Percentiles rank a stretch among this genome's conserved stretches.
These are phyloP conservation scores for Cetraspora pellucida DNA, from an alignment of 192 early-diverging fungal genomes.

Conservation along the genomic window DNA sequence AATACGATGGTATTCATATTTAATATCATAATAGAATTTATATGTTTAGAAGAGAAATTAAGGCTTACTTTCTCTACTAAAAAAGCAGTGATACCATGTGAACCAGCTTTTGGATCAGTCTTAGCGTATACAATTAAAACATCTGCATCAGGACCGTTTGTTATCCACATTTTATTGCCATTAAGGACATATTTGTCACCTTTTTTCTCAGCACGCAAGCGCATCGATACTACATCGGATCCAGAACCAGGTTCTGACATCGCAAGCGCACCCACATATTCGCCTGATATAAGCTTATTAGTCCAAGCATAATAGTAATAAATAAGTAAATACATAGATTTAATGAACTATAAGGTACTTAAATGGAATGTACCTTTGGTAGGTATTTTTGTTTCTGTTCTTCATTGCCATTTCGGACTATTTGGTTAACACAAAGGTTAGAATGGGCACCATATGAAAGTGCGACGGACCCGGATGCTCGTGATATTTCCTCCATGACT, in stretches of 20 bases:
- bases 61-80: constrained; percentile 74
- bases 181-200: constrained; percentile 85
- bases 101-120: constrained; percentile 75
- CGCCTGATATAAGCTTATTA: constrained; percentile 75
- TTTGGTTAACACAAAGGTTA: constrained; percentile 97
- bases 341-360: background rate
- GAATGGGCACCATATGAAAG: constrained; percentile 95
- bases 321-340: background rate
- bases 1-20: background rate
- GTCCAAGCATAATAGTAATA: background rate
- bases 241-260: constrained; percentile 93
- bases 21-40: background rate
- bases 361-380: constrained; percentile 57
- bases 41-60: background rate
- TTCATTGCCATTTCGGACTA: constrained; percentile 85
- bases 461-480: constrained; percentile 87
- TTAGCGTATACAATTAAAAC: constrained; percentile 92
- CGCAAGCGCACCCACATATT: constrained; percentile 88
- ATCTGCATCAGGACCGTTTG: constrained; percentile 91
- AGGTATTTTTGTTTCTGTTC: constrained; percentile 89
- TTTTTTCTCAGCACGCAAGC: constrained; percentile 76
- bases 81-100: constrained; percentile 93
- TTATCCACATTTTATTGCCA: constrained; percentile 96
- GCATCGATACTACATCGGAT: constrained; percentile 94
- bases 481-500: constrained; percentile 91